A percentile compares a stretch with the other conserved stretches of the same genome.
These are phyloP conservation scores for Tricholoma furcatifolium DNA, from an alignment of 768 basidiomycete species.

Conservation along the genomic window DNA sequence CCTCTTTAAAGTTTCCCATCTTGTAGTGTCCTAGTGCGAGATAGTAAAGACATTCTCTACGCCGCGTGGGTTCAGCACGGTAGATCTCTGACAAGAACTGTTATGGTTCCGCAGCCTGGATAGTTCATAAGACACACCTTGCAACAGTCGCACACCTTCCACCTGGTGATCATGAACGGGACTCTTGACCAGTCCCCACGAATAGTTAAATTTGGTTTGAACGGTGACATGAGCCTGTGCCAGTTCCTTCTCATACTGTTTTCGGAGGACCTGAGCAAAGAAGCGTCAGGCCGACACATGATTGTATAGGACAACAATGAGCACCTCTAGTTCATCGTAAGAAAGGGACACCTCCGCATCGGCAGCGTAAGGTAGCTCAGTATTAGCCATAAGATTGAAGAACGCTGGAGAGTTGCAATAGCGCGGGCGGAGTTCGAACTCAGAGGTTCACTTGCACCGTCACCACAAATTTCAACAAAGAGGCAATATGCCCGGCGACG, in stretches of 20 bases:
- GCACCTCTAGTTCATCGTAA: slow-evolving; percentile 87
- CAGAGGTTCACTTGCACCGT: slow-evolving; percentile 14
- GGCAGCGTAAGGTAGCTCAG: slow-evolving; percentile 93
- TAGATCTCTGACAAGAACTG: slow-evolving; percentile 71
- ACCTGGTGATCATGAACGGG: slow-evolving; percentile 82
- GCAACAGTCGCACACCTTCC: slow-evolving; percentile 87
- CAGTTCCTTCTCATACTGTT: slow-evolving; percentile 89
- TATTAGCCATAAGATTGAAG: slow-evolving; percentile 45
- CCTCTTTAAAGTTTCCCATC: slow-evolving; percentile 92
- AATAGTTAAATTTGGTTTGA: slow-evolving; percentile 97
- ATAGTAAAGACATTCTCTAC: slow-evolving; percentile 96
- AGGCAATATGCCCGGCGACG: slow-evolving; percentile 43
- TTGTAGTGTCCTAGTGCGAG: slow-evolving; percentile 96
- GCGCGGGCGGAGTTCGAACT: slow-evolving; percentile 39
- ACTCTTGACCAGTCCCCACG: slow-evolving; percentile 96
- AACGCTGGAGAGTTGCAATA: neutral
- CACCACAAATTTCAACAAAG: slow-evolving; percentile 22
- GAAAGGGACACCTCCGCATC: slow-evolving; percentile 88
- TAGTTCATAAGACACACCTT: slow-evolving; percentile 51
- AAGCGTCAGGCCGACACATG: neutral
- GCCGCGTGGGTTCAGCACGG: slow-evolving; percentile 77
- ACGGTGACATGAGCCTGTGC: slow-evolving; percentile 81
- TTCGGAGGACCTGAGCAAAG: slow-evolving; percentile 64
- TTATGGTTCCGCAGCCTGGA: slow-evolving; percentile 4
- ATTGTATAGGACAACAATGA: slow-evolving; percentile 9